Conservation (phyloP, 148 eudicot species). For the Rhododendron ferrugineum region DNA sequence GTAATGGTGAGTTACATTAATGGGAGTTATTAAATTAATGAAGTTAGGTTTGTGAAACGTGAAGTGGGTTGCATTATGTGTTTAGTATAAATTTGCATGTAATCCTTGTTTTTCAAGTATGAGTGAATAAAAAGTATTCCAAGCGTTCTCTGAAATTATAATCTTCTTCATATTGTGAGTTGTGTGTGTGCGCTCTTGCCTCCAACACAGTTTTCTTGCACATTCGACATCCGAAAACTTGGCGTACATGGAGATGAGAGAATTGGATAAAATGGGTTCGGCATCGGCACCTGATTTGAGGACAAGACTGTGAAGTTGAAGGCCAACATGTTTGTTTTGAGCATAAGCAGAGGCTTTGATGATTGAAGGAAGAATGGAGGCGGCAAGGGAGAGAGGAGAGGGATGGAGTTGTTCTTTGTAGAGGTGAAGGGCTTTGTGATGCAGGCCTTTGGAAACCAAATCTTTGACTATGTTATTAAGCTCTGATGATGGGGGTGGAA, state of each 20-base stretch:
- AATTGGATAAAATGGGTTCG: constrained; percentile 35
- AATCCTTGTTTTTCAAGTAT: too few relatives aligned
- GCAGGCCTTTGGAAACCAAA: not conserved
- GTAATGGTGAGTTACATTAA: too few relatives aligned
- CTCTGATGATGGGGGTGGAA: not conserved
- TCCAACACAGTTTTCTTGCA: constrained; percentile 28
- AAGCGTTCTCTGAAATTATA: too few relatives aligned
- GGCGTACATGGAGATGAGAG: constrained; percentile 36
- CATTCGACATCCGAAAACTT: constrained; percentile 20
- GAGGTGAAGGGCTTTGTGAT: not conserved
- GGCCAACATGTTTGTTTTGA: constrained; percentile 20
- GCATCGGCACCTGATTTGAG: constrained; percentile 30
- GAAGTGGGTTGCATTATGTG: too few relatives aligned
- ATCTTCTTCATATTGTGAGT: too few relatives aligned
- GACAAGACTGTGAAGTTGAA: constrained; percentile 33
- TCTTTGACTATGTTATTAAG: constrained; percentile 16
- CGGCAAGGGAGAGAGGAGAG: constrained; percentile 9
- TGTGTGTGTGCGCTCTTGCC: too few relatives aligned
- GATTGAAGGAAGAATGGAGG: constrained; percentile 40
- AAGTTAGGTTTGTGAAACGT: too few relatives aligned
- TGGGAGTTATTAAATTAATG: too few relatives aligned
- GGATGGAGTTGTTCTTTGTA: constrained; percentile 14
- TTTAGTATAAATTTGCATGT: too few relatives aligned
- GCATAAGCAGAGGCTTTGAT: constrained; percentile 37
- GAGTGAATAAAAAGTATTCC: too few relatives aligned